These are phyloP conservation scores for Musa troglodytarum DNA, from an alignment of 176 grass and related monocot species.

Conservation along the genomic window DNA sequence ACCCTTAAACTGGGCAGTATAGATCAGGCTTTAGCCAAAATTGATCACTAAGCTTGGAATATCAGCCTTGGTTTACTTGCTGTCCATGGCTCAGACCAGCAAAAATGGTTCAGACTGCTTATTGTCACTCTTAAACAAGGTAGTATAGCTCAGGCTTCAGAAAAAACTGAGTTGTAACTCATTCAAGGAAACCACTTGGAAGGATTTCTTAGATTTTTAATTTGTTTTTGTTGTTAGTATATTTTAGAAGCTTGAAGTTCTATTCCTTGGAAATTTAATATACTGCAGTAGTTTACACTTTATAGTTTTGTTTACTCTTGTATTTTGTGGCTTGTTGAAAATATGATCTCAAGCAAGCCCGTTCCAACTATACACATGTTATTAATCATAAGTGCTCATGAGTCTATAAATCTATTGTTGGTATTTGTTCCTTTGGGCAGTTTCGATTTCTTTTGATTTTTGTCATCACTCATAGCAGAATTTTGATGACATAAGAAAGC, in stretches of 20 bases:
- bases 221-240: not conserved
- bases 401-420: no score
- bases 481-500: constrained; percentile 80
- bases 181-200: no score
- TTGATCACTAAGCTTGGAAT: no score
- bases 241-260: not conserved
- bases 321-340: not conserved
- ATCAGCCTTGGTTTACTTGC: no score
- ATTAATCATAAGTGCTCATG: not conserved
- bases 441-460: not conserved
- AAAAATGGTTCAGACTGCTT: no score
- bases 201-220: not conserved
- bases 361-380: not conserved
- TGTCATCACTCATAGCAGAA: constrained; percentile 49
- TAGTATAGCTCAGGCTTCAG: no score
- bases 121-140: no score
- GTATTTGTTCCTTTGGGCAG: not conserved
- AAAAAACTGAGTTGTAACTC: no score
- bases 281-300: not conserved
- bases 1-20: no score
- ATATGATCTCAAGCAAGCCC: not conserved
- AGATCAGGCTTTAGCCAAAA: no score
- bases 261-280: not conserved
- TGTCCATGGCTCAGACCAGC: no score
- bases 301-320: not conserved